A percentile compares a stretch with the other conserved stretches of the same genome.
Evolutionary conservation across 1,284 basidiomycete genomes (phyloP).

Genomic region (Trichosporon sp.): DNA sequence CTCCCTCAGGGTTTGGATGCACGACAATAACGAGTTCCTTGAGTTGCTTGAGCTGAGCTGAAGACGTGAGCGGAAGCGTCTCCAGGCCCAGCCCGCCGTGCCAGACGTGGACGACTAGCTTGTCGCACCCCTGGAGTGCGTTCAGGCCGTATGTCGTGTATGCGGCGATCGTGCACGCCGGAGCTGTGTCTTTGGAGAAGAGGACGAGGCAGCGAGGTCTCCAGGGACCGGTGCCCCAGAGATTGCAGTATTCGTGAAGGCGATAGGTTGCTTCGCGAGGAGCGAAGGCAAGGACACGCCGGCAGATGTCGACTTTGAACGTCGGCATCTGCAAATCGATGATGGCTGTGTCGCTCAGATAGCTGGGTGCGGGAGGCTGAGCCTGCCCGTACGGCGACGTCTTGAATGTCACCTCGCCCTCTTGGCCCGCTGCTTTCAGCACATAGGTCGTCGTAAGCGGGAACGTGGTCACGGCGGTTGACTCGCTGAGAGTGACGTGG

Average conservation of each 20-base stretch:
- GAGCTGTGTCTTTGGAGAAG: not conserved
- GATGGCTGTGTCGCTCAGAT: not conserved
- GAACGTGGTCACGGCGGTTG: not conserved
- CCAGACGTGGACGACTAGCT: not conserved
- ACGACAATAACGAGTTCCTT: not conserved
- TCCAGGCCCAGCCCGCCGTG: not conserved
- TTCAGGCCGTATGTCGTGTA: not conserved
- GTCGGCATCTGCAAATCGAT: not conserved
- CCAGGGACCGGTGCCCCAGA: not conserved
- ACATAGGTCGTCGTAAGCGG: not conserved
- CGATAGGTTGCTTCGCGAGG: not conserved
- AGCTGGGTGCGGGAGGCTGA: not conserved
- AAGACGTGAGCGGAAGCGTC: not conserved
- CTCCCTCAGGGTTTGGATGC: no score
- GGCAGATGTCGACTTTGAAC: not conserved
- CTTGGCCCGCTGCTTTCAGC: not conserved
- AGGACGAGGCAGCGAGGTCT: not conserved
- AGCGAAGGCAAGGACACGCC: not conserved
- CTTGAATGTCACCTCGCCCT: not conserved
- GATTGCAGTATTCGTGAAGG: not conserved
- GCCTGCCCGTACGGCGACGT: not conserved
- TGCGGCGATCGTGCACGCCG: not conserved
- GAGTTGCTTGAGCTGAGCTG: not conserved
- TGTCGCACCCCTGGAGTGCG: not conserved
- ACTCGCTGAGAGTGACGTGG: not conserved